Base-by-base conservation (phyloP, 192 early-diverging fungal genomes). In the Bifiguratus adelaidae region DNA sequence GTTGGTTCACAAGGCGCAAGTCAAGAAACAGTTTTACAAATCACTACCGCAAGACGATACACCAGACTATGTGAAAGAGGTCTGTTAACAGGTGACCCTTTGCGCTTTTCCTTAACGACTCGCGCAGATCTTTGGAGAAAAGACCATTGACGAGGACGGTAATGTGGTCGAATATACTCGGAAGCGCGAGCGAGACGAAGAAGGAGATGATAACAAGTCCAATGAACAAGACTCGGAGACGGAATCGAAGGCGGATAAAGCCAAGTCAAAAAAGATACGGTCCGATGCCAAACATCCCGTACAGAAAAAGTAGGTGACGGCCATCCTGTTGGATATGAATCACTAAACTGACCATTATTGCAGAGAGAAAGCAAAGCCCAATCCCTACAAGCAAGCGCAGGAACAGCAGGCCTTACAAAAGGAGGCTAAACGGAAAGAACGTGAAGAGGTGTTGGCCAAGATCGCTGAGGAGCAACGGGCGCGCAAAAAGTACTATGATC, bases 21-120 rank as follows among this genome's bases (percentile, higher is more conserved):
- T 65, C 7, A 65, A 65, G 25, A 55, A 51, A 13, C 41, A 65
- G 22, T 65, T 58, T 41, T 59, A 65, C 32, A 65, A 65, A 37
- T 32, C 52, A 16, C 29, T 65, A 7, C 18, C 57, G 11, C 53
- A 54, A 25, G 62, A 55, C 23, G 43, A 50, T 2, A 50, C 56
- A 41, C 62, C 62, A 11, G 62, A 65, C 35, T 65, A 58, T 47
- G 55, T 58, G 2, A 65, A 65, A 47, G 52, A 65, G 18, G 61
- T 56, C 49, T 25, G 41, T 36, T 13, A 8, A 32, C 22, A 30
- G 11, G 38, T 15, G 28, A 8, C 23, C 16, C 19, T 26, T 16
- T 37, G n/a, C 20, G 23, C 7, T n/a, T 3, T 23, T 9, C 16
- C 11, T 20, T n/a, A 16, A 16, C 30, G 21, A 20, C 3, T 48